Evolutionary conservation across 2,329 filamentous ascomycete species (phyloP).

Genomic region (Monosporascus cannonballus): DNA sequence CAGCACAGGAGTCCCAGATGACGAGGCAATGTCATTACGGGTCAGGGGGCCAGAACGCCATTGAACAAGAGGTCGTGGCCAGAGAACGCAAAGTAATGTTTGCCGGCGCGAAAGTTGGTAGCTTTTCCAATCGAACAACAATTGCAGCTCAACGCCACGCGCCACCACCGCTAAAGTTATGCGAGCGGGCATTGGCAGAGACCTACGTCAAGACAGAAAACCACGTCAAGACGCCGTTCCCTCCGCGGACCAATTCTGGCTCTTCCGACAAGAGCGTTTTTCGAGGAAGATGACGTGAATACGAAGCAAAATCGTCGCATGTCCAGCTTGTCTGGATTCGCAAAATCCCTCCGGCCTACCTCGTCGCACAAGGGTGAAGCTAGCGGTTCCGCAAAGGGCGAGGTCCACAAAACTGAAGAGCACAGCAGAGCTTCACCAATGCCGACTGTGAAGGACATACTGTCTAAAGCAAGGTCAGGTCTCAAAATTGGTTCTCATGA

Average conservation of each 20-base stretch:
- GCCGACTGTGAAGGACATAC: constrained; percentile 16
- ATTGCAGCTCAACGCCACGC: constrained; percentile 2
- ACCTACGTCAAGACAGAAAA: constrained; percentile 13
- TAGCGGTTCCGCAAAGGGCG: constrained; percentile 2
- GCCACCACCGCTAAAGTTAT: constrained; percentile 17
- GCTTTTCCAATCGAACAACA: constrained; percentile 11
- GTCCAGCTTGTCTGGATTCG: constrained; percentile 8
- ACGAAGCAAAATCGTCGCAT: constrained; percentile 9
- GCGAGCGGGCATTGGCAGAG: constrained; percentile 10
- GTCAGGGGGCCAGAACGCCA: background rate
- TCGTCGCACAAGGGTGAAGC: constrained; percentile 2
- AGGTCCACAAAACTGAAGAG: constrained; percentile 1
- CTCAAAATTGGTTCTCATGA: constrained; percentile 15
- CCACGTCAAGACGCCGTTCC: constrained; percentile 20
- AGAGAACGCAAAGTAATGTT: constrained; percentile 10
- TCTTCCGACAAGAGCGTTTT: constrained; percentile 5
- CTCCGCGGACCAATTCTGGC: constrained; percentile 2
- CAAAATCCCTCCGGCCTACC: constrained; percentile 3
- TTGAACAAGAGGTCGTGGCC: background rate
- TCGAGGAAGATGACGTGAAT: constrained; percentile 1
- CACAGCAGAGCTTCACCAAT: constrained; percentile 2
- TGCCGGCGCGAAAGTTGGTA: constrained; percentile 5
- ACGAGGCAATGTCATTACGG: background rate
- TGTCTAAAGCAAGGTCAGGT: constrained; percentile 19
- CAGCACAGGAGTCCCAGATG: background rate